Evolutionary conservation across 495 filamentous ascomycete species (phyloP).

Genomic region (Aspergillus sparsus): DNA sequence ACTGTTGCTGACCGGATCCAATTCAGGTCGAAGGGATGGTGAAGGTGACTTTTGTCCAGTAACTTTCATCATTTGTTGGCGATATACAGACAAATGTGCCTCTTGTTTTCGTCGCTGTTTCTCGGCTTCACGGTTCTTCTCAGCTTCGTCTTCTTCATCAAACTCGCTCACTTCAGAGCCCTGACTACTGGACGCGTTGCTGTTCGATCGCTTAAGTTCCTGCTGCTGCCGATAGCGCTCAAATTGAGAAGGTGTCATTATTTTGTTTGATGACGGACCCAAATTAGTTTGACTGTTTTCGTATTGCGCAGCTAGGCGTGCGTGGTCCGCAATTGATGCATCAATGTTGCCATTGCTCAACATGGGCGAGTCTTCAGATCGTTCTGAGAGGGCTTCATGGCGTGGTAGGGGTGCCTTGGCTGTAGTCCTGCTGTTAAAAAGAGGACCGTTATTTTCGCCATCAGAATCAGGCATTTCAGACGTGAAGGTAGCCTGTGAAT

Average conservation of each 20-base stretch:
- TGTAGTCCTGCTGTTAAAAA: slow-evolving; percentile 45
- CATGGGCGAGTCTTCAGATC: slow-evolving; percentile 29
- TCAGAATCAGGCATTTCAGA: slow-evolving; percentile 24
- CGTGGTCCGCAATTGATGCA: slow-evolving; percentile 53
- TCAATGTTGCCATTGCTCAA: slow-evolving; percentile 49
- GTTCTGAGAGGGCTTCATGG: slow-evolving; percentile 25
- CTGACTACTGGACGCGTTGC: slow-evolving; percentile 50
- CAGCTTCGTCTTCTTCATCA: slow-evolving; percentile 83
- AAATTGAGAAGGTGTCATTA: slow-evolving; percentile 89
- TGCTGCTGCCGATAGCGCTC: slow-evolving; percentile 81
- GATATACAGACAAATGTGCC: slow-evolving; percentile 84
- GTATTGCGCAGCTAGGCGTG: slow-evolving; percentile 54
- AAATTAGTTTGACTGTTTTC: slow-evolving; percentile 43
- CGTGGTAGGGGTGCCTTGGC: slow-evolving; percentile 14
- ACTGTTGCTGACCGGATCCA: slow-evolving; percentile 46
- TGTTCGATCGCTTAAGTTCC: slow-evolving; percentile 60
- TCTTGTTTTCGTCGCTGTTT: slow-evolving; percentile 86
- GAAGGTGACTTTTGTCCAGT: slow-evolving; percentile 68
- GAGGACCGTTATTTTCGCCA: slow-evolving; percentile 45
- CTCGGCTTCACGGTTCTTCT: slow-evolving; percentile 69
- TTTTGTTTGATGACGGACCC: slow-evolving; percentile 59
- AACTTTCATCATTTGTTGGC: slow-evolving; percentile 97
- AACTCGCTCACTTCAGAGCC: slow-evolving; percentile 56
- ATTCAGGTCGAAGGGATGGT: slow-evolving; percentile 40
- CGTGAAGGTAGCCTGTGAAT: slow-evolving; percentile 34